Conservation (phyloP, 768 basidiomycete genomes). For the Boletus sp. region DNA sequence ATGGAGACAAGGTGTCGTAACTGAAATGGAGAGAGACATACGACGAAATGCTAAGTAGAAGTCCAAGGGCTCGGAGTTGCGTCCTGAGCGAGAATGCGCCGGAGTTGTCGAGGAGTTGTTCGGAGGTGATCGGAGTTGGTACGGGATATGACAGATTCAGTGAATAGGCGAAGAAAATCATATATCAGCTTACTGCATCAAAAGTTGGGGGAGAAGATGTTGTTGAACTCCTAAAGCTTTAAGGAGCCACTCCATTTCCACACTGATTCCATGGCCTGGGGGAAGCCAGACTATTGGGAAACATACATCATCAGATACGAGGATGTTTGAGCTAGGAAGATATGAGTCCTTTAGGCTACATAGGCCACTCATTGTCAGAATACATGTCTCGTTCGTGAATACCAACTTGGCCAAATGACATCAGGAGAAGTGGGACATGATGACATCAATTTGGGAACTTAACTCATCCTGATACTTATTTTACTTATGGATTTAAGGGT, state of each 20-base stretch:
- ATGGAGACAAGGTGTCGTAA: too few relatives aligned
- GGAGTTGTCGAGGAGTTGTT: too few relatives aligned
- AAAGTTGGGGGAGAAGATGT: not conserved
- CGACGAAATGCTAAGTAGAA: too few relatives aligned
- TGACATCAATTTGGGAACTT: too few relatives aligned
- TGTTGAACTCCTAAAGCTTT: not conserved
- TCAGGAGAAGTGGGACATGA: too few relatives aligned
- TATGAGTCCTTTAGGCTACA: constrained; percentile 68
- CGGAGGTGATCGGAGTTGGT: too few relatives aligned
- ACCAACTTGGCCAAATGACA: not conserved
- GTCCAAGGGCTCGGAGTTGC: too few relatives aligned
- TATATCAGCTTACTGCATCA: not conserved
- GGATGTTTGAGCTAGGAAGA: constrained; percentile 67
- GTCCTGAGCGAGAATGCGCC: too few relatives aligned
- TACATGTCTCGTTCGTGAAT: constrained; percentile 34
- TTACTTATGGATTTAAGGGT: too few relatives aligned
- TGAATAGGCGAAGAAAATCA: not conserved
- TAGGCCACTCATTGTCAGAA: constrained; percentile 56
- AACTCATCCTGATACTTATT: too few relatives aligned
- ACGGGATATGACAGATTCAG: too few relatives aligned
- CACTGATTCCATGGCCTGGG: constrained; percentile 37
- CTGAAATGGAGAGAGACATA: too few relatives aligned
- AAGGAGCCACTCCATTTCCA: not conserved
- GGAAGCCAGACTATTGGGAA: not conserved
- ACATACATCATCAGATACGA: not conserved